Evolutionary conservation across 768 basidiomycete species (phyloP), one percentile per base, ranked within the genome.

Genomic region (Mycena alexandri): DNA sequence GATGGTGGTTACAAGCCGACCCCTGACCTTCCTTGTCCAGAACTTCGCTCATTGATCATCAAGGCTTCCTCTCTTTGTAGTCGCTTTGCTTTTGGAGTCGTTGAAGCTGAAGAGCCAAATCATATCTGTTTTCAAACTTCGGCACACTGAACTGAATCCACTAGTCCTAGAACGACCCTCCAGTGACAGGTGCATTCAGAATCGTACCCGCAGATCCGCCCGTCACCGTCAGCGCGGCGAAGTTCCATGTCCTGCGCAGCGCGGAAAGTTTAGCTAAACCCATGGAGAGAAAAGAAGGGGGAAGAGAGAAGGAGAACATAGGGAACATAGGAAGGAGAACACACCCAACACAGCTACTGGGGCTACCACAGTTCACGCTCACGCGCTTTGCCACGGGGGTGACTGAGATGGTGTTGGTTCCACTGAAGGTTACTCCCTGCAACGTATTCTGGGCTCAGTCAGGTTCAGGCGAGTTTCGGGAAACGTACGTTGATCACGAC

Each of bases 341-440:
- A n/a, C 51, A 71, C 67, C 67, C 70, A 19, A 33, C 48, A 43
- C 70, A 71, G 58, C 67, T 71, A 38, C 56, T 68, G 21, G 67
- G 48, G 60, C 57, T 61, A 22, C 69, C 71, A 42, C 71, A 72
- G 61, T 69, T 69, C 22, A 72, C 71, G 53, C 67, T 48, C 13
- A 72, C 71, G 52, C 68, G 71, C n/a, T 69, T 55, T 10, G 71
- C 71, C n/a, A 29, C 19, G 22, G 63, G 61, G 36, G 34, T 56
- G 42, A 72, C 71, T 3, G 68, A 48, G 55, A 72, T 62, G 41
- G 68, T 69, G 64, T 72, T 72, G 21, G 65, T 63, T 36, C 69
- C 71, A 2, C 43, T 42, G 44, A 72, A 70, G 22, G 68, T 63
- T 16, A 72, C 71, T 19, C 54, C 61, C 68, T 72, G 59, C 38